Conservation (phyloP, 2,329 filamentous ascomycete genomes). For the Penicillium aurantiogriseum region DNA sequence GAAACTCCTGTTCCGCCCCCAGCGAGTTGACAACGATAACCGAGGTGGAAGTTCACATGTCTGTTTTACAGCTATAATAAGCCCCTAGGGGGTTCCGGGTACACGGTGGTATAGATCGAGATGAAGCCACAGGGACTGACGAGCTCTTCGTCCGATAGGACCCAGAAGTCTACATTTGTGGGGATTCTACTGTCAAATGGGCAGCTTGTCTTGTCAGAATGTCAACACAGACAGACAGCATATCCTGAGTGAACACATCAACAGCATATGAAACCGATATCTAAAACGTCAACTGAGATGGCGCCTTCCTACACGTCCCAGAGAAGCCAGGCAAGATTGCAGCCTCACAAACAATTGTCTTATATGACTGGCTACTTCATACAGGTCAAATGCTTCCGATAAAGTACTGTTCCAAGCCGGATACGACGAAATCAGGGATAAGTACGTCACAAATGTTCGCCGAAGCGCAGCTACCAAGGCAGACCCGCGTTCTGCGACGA, state of each 20-base stretch:
- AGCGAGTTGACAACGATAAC: background rate
- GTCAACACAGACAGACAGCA: background rate
- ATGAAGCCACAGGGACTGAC: no score
- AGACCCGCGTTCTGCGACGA: background rate
- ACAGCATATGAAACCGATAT: background rate
- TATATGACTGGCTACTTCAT: background rate
- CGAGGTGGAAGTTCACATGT: background rate
- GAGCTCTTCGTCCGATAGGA: background rate
- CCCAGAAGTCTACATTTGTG: background rate
- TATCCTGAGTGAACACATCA: background rate
- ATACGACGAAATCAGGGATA: background rate
- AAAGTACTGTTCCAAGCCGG: background rate
- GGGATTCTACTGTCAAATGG: background rate
- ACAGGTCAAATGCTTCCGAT: no score
- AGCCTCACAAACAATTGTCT: background rate
- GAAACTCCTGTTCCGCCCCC: background rate
- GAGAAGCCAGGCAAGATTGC: background rate
- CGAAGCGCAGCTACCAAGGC: background rate
- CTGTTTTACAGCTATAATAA: background rate
- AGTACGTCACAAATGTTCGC: background rate
- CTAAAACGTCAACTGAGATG: background rate
- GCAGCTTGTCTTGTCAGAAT: background rate
- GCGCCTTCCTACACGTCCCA: background rate
- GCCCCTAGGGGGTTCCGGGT: fast-evolving
- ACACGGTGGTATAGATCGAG: background rate